A percentile compares a stretch with the other conserved stretches of the same genome.
phyloP scores from a whole-genome alignment of 1,284 basidiomycete genomes.

The Microstroma glucosiphilum region DNA sequence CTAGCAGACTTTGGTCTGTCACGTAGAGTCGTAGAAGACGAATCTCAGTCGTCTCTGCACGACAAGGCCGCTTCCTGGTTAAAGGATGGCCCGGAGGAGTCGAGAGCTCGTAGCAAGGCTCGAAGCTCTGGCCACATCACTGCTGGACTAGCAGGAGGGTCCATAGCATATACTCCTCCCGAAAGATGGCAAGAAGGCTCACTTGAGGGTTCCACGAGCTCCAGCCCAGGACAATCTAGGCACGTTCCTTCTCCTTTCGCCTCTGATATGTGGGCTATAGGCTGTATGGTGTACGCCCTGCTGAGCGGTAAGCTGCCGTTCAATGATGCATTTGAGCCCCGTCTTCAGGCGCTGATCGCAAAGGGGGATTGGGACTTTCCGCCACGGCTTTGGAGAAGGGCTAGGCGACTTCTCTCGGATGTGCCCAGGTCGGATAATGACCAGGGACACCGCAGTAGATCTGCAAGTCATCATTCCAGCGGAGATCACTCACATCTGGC shows the following conservation, averaged over 20 bases:
- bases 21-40: constrained; percentile 9
- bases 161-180: constrained; percentile 36
- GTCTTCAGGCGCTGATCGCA: constrained; percentile 40
- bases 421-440: constrained; percentile 16
- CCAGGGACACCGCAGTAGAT: constrained; percentile 13
- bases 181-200: constrained; percentile 18
- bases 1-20: constrained; percentile 77
- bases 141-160: constrained; percentile 22
- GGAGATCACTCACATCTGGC: constrained; percentile 16
- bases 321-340: constrained; percentile 36
- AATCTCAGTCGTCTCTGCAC: not conserved
- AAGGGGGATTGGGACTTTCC: constrained; percentile 40
- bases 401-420: constrained; percentile 18
- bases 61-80: not conserved
- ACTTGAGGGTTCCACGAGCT: constrained; percentile 7
- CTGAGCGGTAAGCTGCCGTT: constrained; percentile 37
- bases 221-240: not conserved
- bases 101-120: not conserved
- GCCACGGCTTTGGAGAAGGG: constrained; percentile 24
- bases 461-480: constrained; percentile 9
- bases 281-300: constrained; percentile 41
- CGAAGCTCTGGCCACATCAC: not conserved
- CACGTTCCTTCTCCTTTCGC: constrained; percentile 28
- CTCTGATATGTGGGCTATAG: constrained; percentile 42
- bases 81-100: not conserved